Evolutionary conservation across 2,329 filamentous ascomycete species (phyloP), one percentile per base, ranked within the genome.

Genomic region (Aureobasidium mangrovei): DNA sequence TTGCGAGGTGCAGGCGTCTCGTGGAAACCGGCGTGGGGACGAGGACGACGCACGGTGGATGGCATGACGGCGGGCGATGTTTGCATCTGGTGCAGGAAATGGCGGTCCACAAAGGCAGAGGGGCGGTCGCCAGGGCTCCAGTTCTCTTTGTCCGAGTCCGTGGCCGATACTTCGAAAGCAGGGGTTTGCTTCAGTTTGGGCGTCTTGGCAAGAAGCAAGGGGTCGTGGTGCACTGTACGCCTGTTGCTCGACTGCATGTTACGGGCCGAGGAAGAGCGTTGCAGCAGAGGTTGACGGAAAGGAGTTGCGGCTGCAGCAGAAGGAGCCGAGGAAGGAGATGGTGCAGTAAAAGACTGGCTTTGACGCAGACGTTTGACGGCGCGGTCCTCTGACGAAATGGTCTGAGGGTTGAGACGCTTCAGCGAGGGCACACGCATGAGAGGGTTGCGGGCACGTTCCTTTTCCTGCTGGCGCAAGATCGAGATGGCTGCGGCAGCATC

Each of bases 81-180:
- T 10, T 24, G 24, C 47, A 53, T 49, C 10, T 42, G 41, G 18
- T 40, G 42, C 38, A 49, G n/a, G 46, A 61, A 48, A 26, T 55
- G 54, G 28, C 75, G 59, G 74, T 76, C 1, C 29, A 53, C 40
- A 39, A 43, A 53, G 18, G 49, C 49, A 10, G 49, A 53, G 27
- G 49, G 49, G 29, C 49, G 49, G 5, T 53, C 49, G 4, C 47
- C 47, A 76, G 84, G 64, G 74, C 80, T 79, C 81, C 89, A 94
- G 65, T 97, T 97, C 72, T 97, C 91, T 72, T 97, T 97, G 68
- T 97, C 91, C 1, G 89, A 95, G 63, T 95, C 91, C 46, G 82
- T 67, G 71, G 80, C 80, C 66, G 62, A 74, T 62, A 69, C 74
- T 69, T 74, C 71, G 27, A 76, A 72, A 36, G 64, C 66, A n/a